Percentiles rank a stretch among this genome's conserved stretches.
Conservation (phyloP, 192 early-diverging fungal genomes). For the Coemansia nantahalensis region DNA sequence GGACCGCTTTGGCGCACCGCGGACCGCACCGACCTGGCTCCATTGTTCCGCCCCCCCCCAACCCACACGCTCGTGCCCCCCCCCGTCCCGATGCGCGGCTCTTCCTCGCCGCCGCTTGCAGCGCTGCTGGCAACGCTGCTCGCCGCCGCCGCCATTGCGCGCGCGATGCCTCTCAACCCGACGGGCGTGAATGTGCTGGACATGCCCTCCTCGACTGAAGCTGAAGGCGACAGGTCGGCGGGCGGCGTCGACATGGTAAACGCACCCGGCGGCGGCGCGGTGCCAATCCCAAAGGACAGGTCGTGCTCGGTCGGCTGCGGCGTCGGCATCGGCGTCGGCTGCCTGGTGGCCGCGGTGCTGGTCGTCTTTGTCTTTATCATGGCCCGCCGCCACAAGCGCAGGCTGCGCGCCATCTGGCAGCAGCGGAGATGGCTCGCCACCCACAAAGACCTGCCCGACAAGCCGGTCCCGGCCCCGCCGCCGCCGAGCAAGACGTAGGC, state of each 20-base stretch:
- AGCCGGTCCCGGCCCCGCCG: conserved; percentile 43
- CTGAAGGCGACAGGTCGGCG: background rate
- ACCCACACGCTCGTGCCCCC: too few species aligned
- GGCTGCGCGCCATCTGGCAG: conserved; percentile 23
- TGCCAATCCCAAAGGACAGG: conserved; percentile 5
- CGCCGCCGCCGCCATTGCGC: too few species aligned
- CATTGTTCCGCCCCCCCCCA: too few species aligned
- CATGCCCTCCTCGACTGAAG: background rate
- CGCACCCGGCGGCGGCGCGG: background rate
- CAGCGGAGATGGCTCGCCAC: conserved; percentile 40
- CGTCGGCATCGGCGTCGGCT: conserved; percentile 45
- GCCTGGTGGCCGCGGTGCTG: conserved; percentile 27
- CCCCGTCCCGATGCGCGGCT: too few species aligned
- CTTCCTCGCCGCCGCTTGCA: background rate
- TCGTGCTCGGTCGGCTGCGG: conserved; percentile 45
- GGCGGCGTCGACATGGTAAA: conserved; percentile 6
- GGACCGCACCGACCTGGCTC: too few species aligned
- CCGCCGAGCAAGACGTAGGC: conserved; percentile 27
- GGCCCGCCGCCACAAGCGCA: conserved; percentile 44
- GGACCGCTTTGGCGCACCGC: too few species aligned
- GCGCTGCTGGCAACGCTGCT: background rate
- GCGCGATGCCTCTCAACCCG: too few species aligned
- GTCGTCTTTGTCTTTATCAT: conserved; percentile 34
- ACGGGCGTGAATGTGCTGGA: too few species aligned
- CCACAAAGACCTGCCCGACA: conserved; percentile 46